A percentile compares a stretch with the other conserved stretches of the same genome.
Conservation (phyloP, 495 filamentous ascomycete genomes). For the Aspergillus ellipticus region DNA sequence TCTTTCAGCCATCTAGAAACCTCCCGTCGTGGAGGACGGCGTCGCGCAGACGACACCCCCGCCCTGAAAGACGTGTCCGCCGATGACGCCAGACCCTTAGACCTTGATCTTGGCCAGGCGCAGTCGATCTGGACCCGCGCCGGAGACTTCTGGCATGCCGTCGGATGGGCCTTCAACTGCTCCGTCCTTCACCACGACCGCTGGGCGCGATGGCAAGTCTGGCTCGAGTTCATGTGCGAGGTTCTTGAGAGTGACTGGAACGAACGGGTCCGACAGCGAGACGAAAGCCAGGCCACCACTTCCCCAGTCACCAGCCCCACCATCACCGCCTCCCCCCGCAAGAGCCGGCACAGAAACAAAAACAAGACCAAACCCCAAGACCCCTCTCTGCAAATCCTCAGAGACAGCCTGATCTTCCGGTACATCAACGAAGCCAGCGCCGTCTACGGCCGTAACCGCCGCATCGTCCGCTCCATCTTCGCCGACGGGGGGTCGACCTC, state of each 20-base stretch:
- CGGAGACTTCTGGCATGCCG: conserved; percentile 82
- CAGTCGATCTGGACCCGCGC: conserved; percentile 68
- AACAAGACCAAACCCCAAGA: conserved; percentile 22
- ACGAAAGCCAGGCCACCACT: conserved; percentile 10
- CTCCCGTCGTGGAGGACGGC: conserved; percentile 31
- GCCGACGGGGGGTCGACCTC: conserved; percentile 51
- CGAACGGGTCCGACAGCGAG: conserved; percentile 38
- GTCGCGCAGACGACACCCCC: conserved; percentile 20
- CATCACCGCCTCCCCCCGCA: not conserved
- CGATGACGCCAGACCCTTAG: conserved; percentile 39
- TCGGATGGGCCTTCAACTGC: conserved; percentile 94
- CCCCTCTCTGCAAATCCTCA: conserved; percentile 21
- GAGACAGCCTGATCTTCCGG: conserved; percentile 53
- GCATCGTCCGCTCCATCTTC: conserved; percentile 61
- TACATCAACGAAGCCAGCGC: conserved; percentile 43
- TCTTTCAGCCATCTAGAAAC: conserved; percentile 40
- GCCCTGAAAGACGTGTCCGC: conserved; percentile 5
- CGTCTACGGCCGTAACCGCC: conserved; percentile 39
- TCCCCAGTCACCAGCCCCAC: not conserved
- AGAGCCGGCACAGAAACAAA: conserved; percentile 4
- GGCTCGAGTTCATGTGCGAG: conserved; percentile 77
- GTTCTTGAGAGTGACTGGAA: conserved; percentile 73
- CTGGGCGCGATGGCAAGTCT: conserved; percentile 81
- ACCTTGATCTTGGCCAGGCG: conserved; percentile 55
- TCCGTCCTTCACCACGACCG: conserved; percentile 63